Percentiles rank a stretch among this genome's conserved stretches.
phyloP scores from a whole-genome alignment of 805 yeast genomes.

The Wickerhamiella hasegawae region DNA sequence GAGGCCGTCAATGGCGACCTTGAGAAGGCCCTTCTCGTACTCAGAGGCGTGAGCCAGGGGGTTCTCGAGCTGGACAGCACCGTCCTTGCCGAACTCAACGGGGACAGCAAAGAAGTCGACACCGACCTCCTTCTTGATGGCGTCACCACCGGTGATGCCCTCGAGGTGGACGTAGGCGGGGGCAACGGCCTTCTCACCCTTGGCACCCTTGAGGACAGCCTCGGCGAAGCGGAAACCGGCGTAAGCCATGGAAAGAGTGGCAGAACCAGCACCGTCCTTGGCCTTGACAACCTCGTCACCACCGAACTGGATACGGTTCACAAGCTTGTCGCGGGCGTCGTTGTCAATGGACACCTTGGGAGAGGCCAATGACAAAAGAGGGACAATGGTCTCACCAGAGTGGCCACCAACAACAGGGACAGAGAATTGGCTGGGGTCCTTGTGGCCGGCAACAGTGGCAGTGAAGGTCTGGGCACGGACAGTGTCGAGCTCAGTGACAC shows the following conservation, averaged over 20 bases:
- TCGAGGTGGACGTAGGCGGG: slow-evolving; percentile 28
- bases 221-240: slow-evolving; percentile 77
- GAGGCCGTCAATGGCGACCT: slow-evolving; percentile 74
- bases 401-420: slow-evolving; percentile 86
- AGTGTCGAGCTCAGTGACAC: slow-evolving; percentile 78
- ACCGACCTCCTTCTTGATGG: slow-evolving; percentile 54
- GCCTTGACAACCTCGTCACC: slow-evolving; percentile 97
- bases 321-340: slow-evolving; percentile 35
- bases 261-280: slow-evolving; percentile 87
- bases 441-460: slow-evolving; percentile 33
- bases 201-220: slow-evolving; percentile 30
- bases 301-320: slow-evolving; percentile 85
- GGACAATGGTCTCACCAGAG: slow-evolving; percentile 89
- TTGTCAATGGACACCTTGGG: slow-evolving; percentile 25
- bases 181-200: slow-evolving; percentile 31
- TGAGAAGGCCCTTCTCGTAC: slow-evolving; percentile 75
- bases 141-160: slow-evolving; percentile 32
- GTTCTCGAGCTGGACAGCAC: slow-evolving; percentile 48
- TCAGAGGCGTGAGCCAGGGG: slow-evolving; percentile 50
- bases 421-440: slow-evolving; percentile 31
- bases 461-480: slow-evolving; percentile 78
- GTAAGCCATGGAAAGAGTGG: slow-evolving; percentile 90
- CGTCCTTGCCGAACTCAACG: slow-evolving; percentile 56
- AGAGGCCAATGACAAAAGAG: slow-evolving; percentile 40
- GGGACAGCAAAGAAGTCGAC: slow-evolving; percentile 64